Evolutionary conservation across 192 early-diverging fungal genomes (phyloP), one percentile per base, ranked within the genome.

Genomic region (Umbelopsis ramanniana): DNA sequence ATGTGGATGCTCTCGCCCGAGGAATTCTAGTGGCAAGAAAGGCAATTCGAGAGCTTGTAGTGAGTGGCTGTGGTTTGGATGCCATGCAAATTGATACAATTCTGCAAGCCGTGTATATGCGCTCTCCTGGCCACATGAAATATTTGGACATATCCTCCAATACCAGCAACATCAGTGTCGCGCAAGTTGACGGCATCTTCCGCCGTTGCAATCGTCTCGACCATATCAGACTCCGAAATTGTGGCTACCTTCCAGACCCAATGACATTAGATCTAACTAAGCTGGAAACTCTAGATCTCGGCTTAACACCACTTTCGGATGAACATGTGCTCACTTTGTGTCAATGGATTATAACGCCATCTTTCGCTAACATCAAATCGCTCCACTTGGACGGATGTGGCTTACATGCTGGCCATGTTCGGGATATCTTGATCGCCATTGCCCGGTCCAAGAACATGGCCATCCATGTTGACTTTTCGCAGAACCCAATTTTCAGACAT

Each of bases 401-500:
- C 48, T 60, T 85, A 47, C 74, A 85, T 35, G 84, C 82, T 47
- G 68, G 63, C 15, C 73, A 83, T 24, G 75, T 83, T 52, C 72
- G 72, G 6, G 77, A 79, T 52, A 68, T 85, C 19, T 69, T 85
- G 11, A 73, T 70, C 29, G 75, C 77, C 26, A 73, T 85, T 24
- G 70, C 76, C 37, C 75, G 81, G 38, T 68, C 74, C 19, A 72
- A 74, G 12, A 81, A 85, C 33, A 40, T 22, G 8, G 68, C 68
- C 53, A 24, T 85, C 46, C 82, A 85, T 66, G 29, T 85, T 8
- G 68, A 74, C 19, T 67, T 77, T 4, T 79, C 77, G 17, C 50
- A 72, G 37, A 85, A 85, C 35, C 75, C 82, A 43, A 70, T 85
- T 4, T 76, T 74, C 55, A 78, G 79, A 17, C 80, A 83, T 3